Evolutionary conservation across 345 rosid species (phyloP), one percentile per base, ranked within the genome.

Genomic region (Rhodamnia rubescens): DNA sequence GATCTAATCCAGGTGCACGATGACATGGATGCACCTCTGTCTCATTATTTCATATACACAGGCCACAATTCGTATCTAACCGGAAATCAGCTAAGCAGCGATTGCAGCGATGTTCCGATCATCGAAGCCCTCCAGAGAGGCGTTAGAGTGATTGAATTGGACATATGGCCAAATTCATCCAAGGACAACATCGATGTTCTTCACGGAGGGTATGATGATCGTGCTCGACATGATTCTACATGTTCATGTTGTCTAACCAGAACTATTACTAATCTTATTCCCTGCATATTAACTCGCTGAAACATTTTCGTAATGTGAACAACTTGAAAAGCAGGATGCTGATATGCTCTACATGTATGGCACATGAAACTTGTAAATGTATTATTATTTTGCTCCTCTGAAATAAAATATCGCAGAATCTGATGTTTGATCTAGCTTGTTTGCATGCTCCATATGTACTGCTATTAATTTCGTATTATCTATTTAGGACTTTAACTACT

Each of bases 41-140:
- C 98, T 6, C 98, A 95, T 91, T 95, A 95, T 89, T 94, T 88
- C 91, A 61, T 96, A 86, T 95, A 87, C 91, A 94, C 99, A 14
- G 97, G 99, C 86, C 99, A 96, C 86, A 96, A 96, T 88, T 93
- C 99, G 16, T 94, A 93, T 91, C 88, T 95, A 86, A 95, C 96
- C 12, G 96, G 99, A 49, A 94, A 96, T 85, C 96, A 96, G 84
- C 52, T 96, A 13, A 91, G 90, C 87, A 96, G 98, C 47, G 54
- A 87, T 26, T 92, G 99, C 91, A 93, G 96, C 83, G 89, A 81
- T 7, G 91, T 88, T 52, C 98, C 99, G 1, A 96, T 96, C 32
- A 90, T 88, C 51, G 75, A 86, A 26, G 96, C 99, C 85, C 87
- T 96, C 32, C 11, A 51, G 83, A 85, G 56, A 80, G 98, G 98